These are phyloP conservation scores for Neurospora hispaniola DNA, from an alignment of 495 filamentous ascomycete species.

Conservation along the genomic window DNA sequence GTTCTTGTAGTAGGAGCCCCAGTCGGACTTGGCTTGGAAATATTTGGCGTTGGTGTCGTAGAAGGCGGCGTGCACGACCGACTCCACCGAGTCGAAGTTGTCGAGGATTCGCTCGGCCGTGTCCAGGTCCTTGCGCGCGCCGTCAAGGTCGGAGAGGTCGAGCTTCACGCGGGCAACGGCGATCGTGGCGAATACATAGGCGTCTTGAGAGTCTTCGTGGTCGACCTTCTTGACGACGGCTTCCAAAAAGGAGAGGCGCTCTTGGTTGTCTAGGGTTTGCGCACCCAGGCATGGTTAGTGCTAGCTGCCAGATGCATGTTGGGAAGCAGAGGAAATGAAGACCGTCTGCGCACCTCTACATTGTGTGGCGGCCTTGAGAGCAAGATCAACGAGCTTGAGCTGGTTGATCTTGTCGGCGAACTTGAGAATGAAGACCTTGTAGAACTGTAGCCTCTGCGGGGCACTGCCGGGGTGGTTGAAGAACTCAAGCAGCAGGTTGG, in stretches of 20 bases:
- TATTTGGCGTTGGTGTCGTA: conserved; percentile 94
- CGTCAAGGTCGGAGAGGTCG: conserved; percentile 60
- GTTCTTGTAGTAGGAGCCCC: conserved; percentile 91
- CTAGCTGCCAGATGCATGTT: neutral
- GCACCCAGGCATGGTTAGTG: neutral
- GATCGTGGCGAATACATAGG: conserved; percentile 85
- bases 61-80: conserved; percentile 90
- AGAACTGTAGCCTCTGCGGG: conserved; percentile 76
- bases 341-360: conserved; percentile 53
- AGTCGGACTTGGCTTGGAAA: conserved; percentile 86
- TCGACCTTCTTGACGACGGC: conserved; percentile 80
- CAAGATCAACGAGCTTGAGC: conserved; percentile 86
- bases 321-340: conserved; percentile 3
- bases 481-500: conserved; percentile 76
- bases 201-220: conserved; percentile 87
- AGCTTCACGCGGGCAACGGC: conserved; percentile 86
- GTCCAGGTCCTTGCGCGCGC: conserved; percentile 76
- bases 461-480: conserved; percentile 75
- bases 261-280: conserved; percentile 57
- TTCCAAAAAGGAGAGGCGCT: conserved; percentile 79
- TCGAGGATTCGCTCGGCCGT: conserved; percentile 80
- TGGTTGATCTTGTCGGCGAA: conserved; percentile 99
- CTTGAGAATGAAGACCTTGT: conserved; percentile 87
- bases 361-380: conserved; percentile 74
- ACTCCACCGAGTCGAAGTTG: conserved; percentile 88